A percentile compares a stretch with the other conserved stretches of the same genome.
phyloP scores from a whole-genome alignment of 2,329 filamentous ascomycete genomes.

The Trichophyton benhamiae region DNA sequence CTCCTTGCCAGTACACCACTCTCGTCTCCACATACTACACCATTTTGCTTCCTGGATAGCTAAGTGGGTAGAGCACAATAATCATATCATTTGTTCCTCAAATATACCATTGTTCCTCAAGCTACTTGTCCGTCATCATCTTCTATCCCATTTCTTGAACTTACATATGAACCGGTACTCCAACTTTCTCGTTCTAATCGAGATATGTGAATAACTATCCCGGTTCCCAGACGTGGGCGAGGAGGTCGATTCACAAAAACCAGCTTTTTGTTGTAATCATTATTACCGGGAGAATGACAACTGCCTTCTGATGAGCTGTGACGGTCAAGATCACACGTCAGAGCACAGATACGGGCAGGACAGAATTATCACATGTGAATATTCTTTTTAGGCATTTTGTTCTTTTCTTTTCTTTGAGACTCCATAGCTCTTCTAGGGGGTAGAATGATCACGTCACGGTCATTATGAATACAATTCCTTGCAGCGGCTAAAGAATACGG shows the following conservation, averaged over 20 bases:
- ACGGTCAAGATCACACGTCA: slow-evolving; percentile 45
- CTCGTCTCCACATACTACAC: not conserved
- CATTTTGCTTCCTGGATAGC: not conserved
- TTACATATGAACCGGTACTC: not conserved
- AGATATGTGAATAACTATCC: slow-evolving; percentile 5
- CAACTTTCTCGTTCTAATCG: not conserved
- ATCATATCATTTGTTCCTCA: not conserved
- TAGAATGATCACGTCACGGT: not conserved
- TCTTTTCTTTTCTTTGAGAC: not conserved
- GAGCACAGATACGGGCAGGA: slow-evolving; percentile 59
- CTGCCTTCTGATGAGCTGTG: slow-evolving; percentile 53
- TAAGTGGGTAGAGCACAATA: not conserved
- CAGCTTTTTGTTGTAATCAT: slow-evolving; percentile 14
- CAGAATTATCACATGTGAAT: slow-evolving; percentile 24
- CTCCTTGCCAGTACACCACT: not conserved
- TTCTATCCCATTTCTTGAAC: not conserved
- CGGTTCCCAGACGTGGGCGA: slow-evolving; percentile 28
- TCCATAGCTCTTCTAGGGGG: not conserved
- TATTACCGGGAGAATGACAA: slow-evolving; percentile 28
- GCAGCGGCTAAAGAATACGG: not conserved
- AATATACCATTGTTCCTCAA: not conserved
- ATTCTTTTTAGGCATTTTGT: not conserved
- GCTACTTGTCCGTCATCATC: not conserved
- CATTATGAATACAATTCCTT: not conserved
- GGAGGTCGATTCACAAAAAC: slow-evolving; percentile 29